Percentiles rank a stretch among this genome's conserved stretches.
These are phyloP conservation scores for Mesembryanthemum crystallinum DNA, from an alignment of 148 eudicot species.

Conservation along the genomic window DNA sequence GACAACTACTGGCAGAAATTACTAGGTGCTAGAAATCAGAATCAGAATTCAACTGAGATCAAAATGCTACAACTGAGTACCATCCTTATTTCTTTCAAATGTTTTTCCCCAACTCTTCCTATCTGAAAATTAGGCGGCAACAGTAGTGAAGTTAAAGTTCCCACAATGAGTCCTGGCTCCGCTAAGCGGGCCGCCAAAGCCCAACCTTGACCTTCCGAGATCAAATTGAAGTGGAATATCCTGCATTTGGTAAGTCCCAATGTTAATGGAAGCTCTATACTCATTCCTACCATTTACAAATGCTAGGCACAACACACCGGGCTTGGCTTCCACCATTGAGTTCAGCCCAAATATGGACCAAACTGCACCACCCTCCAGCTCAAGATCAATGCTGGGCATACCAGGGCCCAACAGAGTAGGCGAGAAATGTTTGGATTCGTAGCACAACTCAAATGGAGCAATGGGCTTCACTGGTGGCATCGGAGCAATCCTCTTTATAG, in stretches of 20 bases:
- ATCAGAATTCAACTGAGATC: no score
- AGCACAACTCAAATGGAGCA: constrained; percentile 49
- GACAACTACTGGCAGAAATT: background rate
- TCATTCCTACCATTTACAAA: constrained; percentile 50
- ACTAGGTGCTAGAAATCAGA: background rate
- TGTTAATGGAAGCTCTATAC: constrained; percentile 39
- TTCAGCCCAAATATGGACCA: constrained; percentile 52
- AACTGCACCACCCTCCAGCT: constrained; percentile 33
- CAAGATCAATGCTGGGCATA: constrained; percentile 47
- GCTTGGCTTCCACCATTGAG: constrained; percentile 47
- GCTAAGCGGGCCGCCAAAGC: constrained; percentile 41
- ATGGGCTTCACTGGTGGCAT: constrained; percentile 31
- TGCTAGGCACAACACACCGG: constrained; percentile 48
- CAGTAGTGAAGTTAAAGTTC: constrained; percentile 45
- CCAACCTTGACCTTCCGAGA: constrained; percentile 40
- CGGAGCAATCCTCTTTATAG: constrained; percentile 21
- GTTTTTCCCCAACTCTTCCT: no score
- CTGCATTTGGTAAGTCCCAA: constrained; percentile 53
- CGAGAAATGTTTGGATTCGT: constrained; percentile 34
- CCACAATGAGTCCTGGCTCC: constrained; percentile 32
- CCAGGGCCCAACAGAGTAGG: constrained; percentile 31
- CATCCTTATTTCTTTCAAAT: no score
- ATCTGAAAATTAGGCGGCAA: constrained; percentile 21
- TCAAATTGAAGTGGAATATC: constrained; percentile 45
- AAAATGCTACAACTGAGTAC: no score